These are phyloP conservation scores for Heritiera littoralis DNA, from an alignment of 345 rosid species.

Conservation along the genomic window DNA sequence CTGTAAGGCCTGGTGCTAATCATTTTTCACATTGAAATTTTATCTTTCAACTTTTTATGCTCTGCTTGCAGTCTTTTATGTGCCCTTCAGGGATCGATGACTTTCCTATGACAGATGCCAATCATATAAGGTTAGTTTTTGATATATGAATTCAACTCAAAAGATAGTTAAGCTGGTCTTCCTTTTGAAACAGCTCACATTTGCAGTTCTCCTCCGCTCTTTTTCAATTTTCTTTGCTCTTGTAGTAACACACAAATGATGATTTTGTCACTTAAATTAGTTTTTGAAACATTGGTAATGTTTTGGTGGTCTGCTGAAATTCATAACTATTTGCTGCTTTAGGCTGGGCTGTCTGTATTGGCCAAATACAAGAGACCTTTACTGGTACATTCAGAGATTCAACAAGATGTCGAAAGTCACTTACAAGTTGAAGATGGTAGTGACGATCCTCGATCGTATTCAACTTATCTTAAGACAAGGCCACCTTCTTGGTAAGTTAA, in stretches of 20 bases:
- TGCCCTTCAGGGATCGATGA: conserved; percentile 97
- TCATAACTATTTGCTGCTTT: conserved; percentile 29
- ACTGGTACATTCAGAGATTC: conserved; percentile 90
- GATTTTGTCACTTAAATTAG: background rate
- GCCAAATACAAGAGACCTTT: conserved; percentile 85
- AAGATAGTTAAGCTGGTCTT: background rate
- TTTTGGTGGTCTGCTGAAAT: background rate
- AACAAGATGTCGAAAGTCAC: conserved; percentile 33
- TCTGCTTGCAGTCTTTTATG: conserved; percentile 78
- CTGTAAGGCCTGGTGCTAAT: background rate
- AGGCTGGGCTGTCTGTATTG: conserved; percentile 81
- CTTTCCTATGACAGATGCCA: conserved; percentile 88
- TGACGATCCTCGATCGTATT: conserved; percentile 63
- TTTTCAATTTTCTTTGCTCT: background rate
- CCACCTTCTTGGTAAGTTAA: conserved; percentile 71
- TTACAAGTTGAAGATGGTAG: conserved; percentile 39
- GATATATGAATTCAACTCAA: conserved; percentile 10
- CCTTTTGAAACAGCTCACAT: conserved; percentile 4
- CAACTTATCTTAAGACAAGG: conserved; percentile 82
- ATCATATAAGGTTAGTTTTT: conserved; percentile 69
- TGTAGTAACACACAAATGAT: background rate
- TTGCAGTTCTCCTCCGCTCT: background rate
- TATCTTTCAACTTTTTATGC: conserved; percentile 22
- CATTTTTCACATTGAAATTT: conserved; percentile 1
- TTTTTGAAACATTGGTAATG: background rate